Evolutionary conservation across 306 rosid genomes (phyloP), one percentile per base, ranked within the genome.

Genomic region (Biancaea sappan): DNA sequence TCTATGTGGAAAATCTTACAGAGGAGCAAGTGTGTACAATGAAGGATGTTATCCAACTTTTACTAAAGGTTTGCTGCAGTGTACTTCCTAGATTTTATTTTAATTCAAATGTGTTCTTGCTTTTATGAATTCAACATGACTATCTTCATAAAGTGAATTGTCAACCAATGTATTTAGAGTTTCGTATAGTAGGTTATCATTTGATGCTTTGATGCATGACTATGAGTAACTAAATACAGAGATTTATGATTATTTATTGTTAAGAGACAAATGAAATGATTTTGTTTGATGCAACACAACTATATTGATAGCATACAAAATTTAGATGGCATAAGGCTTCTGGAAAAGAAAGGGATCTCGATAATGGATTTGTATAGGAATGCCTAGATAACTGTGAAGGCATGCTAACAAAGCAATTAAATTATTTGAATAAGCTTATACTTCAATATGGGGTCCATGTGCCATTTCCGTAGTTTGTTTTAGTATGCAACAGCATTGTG

Each of bases 1-100:
- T 95, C 21, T 95, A 95, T 87, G 98, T 95, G 40, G 99, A 95
- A 80, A 95, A 87, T 81, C 97, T 95, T 35, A 92, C 91, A 3
- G 99, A 90, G 87, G 86, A 95, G 84, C 84, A 81, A 47, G 98
- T 89, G 52, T 66, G 82, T 40, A 83, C 93, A 0, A 86, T 87
- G 84, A 78, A 81, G 61, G 99, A 95, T 83, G 94, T 92, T 70
- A 83, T 85, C 62, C 89, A 75, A 80, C 94, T 95, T 72, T 71
- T 95, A 67, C 74, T 87, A 68, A 95, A 92, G 98, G 99, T 95
- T 80, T 63, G 79, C 71, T 71, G 73, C 74, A 32, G 75, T 65
- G 28, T 60, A 38, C 21, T 25, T 52, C 19, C 68, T 64, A 5
- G 69, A 15, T 74, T 75, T 51, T 53, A 53, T 66, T 34, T 65